Evolutionary conservation across 352 stramenopile genomes (phyloP).

Genomic region (Elongisporangium senticosum): DNA sequence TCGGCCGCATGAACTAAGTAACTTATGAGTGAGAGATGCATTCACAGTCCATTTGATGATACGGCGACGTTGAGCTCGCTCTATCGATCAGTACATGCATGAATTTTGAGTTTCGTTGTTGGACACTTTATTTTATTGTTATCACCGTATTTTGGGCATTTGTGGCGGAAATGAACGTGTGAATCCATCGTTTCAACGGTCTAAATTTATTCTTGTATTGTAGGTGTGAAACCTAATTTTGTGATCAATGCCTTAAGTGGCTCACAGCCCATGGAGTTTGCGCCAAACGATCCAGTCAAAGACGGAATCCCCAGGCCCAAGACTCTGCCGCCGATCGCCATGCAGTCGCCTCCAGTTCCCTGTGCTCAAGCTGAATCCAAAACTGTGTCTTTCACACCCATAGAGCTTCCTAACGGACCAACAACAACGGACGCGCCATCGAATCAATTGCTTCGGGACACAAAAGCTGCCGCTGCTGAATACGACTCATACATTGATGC

Average conservation of each 20-base stretch:
- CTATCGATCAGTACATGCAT: not conserved
- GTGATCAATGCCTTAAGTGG: not conserved
- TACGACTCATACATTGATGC: not conserved
- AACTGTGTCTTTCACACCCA: too few relatives aligned
- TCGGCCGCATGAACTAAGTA: constrained; percentile 92
- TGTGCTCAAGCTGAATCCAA: too few relatives aligned
- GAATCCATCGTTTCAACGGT: not conserved
- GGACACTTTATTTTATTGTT: not conserved
- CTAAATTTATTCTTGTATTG: not conserved
- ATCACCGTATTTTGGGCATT: not conserved
- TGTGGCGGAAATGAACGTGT: not conserved
- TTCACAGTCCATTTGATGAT: not conserved
- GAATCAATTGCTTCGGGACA: not conserved
- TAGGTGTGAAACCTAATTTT: too few relatives aligned
- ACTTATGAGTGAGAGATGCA: constrained; percentile 1
- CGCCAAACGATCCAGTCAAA: not conserved
- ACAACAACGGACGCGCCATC: too few relatives aligned
- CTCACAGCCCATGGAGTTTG: not conserved
- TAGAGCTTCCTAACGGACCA: too few relatives aligned
- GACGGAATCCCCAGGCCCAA: not conserved
- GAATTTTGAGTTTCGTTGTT: not conserved
- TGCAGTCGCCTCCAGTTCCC: not conserved
- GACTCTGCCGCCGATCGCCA: not conserved
- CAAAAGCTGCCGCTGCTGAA: not conserved
- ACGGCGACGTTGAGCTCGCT: not conserved